A percentile compares a stretch with the other conserved stretches of the same genome.
phyloP scores from a whole-genome alignment of 495 filamentous ascomycete species.

The Xylaria acuta region DNA sequence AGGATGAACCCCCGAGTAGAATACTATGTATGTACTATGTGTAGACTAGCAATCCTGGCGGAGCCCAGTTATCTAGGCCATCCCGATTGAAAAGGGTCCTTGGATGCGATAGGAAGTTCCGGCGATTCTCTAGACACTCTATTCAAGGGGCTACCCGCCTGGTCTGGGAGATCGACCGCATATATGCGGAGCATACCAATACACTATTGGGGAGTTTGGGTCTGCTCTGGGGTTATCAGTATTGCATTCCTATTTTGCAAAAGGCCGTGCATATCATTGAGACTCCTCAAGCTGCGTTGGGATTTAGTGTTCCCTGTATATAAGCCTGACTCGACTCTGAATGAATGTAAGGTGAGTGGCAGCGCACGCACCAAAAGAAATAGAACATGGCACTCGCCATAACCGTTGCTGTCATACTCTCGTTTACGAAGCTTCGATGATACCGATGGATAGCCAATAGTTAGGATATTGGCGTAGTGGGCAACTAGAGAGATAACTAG shows the following conservation, averaged over 20 bases:
- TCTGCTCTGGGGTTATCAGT: background rate
- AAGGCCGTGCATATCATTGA: background rate
- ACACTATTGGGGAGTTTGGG: background rate
- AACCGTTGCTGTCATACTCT: background rate
- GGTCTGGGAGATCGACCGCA: background rate
- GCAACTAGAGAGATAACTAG: background rate
- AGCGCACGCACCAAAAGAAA: background rate
- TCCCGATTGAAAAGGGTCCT: background rate
- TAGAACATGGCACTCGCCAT: background rate
- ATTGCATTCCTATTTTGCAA: background rate
- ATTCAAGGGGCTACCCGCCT: background rate
- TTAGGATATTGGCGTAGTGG: background rate
- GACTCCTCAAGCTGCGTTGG: background rate
- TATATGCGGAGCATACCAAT: background rate
- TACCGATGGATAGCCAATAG: background rate
- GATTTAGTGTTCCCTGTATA: background rate
- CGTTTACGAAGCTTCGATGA: background rate
- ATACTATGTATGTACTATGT: background rate
- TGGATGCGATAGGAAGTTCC: conserved; percentile 1
- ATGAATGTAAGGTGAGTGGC: background rate
- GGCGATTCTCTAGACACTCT: background rate
- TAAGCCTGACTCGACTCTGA: background rate
- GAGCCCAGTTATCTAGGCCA: background rate
- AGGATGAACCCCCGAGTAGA: background rate
- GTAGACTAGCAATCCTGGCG: conserved; percentile 1